Conservation (phyloP, 2,329 filamentous ascomycete genomes). For the Pseudogymnoascus sp. region DNA sequence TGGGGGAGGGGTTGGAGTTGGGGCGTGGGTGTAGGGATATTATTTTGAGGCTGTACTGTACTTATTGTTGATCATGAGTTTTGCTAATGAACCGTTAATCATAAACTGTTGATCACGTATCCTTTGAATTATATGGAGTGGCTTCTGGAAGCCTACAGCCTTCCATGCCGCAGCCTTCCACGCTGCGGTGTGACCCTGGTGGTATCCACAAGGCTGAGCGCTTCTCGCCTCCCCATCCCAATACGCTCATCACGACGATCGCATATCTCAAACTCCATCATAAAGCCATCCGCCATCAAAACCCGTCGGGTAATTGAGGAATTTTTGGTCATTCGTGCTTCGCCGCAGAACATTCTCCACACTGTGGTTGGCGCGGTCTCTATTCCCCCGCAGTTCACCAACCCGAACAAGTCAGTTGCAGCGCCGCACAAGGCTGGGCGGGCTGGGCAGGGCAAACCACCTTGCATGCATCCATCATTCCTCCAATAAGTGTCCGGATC, state of each 20-base stretch:
- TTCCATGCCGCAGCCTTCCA: no score
- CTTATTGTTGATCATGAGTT: neutral
- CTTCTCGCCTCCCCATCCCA: neutral
- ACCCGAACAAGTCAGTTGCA: neutral
- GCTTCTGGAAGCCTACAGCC: neutral
- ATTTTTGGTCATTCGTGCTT: neutral
- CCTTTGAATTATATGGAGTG: neutral
- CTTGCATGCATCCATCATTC: neutral
- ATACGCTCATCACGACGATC: neutral
- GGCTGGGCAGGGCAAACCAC: neutral
- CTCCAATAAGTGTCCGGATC: neutral
- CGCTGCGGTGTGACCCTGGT: neutral
- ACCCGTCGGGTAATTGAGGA: neutral
- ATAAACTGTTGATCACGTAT: neutral
- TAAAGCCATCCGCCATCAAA: neutral
- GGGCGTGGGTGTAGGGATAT: neutral
- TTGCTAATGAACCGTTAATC: neutral
- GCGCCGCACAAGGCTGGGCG: neutral
- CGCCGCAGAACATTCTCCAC: neutral
- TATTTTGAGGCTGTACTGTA: neutral
- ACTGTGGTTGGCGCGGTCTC: neutral
- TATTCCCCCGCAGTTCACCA: neutral
- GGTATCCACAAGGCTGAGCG: neutral
- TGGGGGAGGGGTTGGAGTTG: neutral
- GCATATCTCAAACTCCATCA: neutral